Conservation (phyloP, 2,329 filamentous ascomycete genomes). For the Drechslerella coelobrocha region DNA sequence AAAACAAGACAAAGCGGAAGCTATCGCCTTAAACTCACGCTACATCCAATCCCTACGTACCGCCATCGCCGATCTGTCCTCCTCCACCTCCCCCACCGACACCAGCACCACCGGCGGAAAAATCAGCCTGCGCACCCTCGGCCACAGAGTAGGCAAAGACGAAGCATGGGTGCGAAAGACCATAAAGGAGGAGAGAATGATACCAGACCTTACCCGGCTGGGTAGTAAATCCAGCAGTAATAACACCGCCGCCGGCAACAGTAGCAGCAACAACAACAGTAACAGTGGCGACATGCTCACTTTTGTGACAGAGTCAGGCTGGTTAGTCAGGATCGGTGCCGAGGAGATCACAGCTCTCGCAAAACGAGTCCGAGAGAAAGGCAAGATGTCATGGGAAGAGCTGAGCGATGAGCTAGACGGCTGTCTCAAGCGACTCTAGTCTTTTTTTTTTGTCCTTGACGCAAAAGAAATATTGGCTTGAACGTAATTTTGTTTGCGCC, state of each 20-base stretch:
- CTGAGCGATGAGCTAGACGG: slow-evolving; percentile 22
- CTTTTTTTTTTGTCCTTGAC: background rate
- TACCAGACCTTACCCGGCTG: background rate
- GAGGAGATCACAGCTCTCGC: slow-evolving; percentile 22
- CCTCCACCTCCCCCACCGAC: no score
- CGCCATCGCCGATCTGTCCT: background rate
- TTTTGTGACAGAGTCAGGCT: slow-evolving; percentile 35
- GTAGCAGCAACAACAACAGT: background rate
- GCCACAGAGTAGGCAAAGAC: slow-evolving; percentile 38
- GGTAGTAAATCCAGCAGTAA: no score
- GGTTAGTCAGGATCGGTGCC: slow-evolving; percentile 39
- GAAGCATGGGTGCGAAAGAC: slow-evolving; percentile 26
- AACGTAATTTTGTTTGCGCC: no score
- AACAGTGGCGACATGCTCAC: slow-evolving; percentile 1
- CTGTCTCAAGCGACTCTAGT: slow-evolving; percentile 25
- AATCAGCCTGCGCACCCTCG: slow-evolving; percentile 27
- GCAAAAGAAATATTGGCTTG: no score
- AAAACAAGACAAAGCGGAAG: slow-evolving; percentile 24
- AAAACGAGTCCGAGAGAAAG: slow-evolving; percentile 13
- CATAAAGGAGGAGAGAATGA: slow-evolving; percentile 13
- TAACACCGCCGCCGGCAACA: no score
- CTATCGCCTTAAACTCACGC: slow-evolving; percentile 16
- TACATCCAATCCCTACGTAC: slow-evolving; percentile 7
- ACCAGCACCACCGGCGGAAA: slow-evolving; percentile 16
- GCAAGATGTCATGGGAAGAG: slow-evolving; percentile 44